Conservation (phyloP, 2,329 filamentous ascomycete genomes). For the Aureobasidium sp. region DNA sequence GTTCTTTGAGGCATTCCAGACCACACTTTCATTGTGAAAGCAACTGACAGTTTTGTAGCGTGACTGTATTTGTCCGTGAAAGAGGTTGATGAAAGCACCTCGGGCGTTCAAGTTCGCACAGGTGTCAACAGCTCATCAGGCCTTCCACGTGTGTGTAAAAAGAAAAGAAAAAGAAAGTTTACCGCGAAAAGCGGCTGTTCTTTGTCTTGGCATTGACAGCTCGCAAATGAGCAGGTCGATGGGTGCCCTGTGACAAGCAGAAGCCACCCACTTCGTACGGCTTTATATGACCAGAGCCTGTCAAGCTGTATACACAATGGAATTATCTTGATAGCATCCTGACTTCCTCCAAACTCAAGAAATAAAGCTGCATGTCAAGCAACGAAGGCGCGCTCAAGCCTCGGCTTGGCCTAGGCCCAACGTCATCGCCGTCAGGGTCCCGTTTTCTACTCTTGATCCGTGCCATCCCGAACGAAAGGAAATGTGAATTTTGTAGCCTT, state of each 20-base stretch:
- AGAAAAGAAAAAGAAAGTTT: constrained; percentile 1
- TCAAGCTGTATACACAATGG: neutral
- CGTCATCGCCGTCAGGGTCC: constrained; percentile 5
- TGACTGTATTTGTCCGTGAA: too few species aligned
- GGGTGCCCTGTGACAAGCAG: neutral
- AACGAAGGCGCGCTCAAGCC: neutral
- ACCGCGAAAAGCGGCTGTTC: neutral
- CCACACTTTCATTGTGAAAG: too few species aligned
- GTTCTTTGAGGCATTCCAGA: too few species aligned
- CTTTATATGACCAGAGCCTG: neutral
- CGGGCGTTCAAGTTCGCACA: too few species aligned
- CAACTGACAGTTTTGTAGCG: too few species aligned
- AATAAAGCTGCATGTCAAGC: constrained; percentile 1
- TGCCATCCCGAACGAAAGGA: neutral
- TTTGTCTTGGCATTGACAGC: neutral
- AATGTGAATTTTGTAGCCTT: constrained; percentile 7
- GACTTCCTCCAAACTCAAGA: neutral
- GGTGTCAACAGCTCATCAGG: neutral
- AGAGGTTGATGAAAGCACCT: too few species aligned
- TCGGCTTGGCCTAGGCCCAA: neutral
- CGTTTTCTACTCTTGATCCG: neutral
- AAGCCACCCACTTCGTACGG: neutral
- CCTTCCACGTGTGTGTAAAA: neutral
- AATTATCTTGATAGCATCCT: neutral
- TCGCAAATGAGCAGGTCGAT: neutral